Percentiles rank a stretch among this genome's conserved stretches.
phyloP scores from a whole-genome alignment of 2,329 filamentous ascomycete genomes.

The Colletotrichum brevisporum region DNA sequence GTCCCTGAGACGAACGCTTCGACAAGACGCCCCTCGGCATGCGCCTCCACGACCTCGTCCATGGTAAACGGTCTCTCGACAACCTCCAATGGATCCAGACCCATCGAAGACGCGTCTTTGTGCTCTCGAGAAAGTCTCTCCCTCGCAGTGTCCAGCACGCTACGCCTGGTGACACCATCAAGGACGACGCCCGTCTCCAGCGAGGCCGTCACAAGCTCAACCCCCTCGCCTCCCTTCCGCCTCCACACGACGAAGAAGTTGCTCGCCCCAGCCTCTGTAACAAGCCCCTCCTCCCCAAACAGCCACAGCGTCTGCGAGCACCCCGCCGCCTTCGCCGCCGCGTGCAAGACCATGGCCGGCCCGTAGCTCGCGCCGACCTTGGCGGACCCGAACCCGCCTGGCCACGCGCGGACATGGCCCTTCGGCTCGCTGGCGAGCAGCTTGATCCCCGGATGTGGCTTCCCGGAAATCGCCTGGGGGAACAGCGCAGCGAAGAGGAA shows the following conservation, averaged over 20 bases:
- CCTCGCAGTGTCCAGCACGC: conserved; percentile 80
- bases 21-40: conserved; percentile 80
- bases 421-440: conserved; percentile 22
- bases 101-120: conserved; percentile 57
- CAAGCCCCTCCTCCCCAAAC: conserved; percentile 67
- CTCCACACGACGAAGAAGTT: conserved; percentile 75
- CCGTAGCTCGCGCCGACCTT: conserved; percentile 77
- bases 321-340: conserved; percentile 65
- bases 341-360: conserved; percentile 68
- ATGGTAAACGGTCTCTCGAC: conserved; percentile 89
- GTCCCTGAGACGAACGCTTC: conserved; percentile 92
- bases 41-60: conserved; percentile 80
- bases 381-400: conserved; percentile 73
- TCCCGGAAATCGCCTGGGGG: conserved; percentile 40
- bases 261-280: conserved; percentile 73
- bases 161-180: conserved; percentile 86
- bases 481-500: conserved; percentile 66
- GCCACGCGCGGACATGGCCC: conserved; percentile 46
- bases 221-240: conserved; percentile 58
- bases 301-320: conserved; percentile 76
- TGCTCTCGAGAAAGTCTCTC: conserved; percentile 69
- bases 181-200: conserved; percentile 87
- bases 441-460: conserved; percentile 16
- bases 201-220: conserved; percentile 86
- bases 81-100: conserved; percentile 55